phyloP scores from a whole-genome alignment of 306 rosid genomes.

The Cyclanthera cordifolia region DNA sequence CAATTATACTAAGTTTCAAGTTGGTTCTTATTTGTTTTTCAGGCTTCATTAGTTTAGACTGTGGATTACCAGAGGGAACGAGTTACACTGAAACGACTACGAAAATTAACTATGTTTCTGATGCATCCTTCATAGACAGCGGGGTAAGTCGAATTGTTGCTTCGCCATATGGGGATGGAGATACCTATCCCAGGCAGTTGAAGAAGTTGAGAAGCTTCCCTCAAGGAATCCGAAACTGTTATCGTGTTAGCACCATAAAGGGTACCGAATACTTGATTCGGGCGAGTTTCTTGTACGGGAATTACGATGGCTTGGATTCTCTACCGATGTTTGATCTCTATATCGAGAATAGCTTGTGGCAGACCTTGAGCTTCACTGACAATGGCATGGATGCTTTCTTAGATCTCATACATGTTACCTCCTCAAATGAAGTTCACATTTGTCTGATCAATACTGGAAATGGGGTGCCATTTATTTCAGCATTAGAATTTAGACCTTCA shows the following conservation, averaged over 20 bases:
- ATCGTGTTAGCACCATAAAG: slow-evolving; percentile 13
- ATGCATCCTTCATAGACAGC: slow-evolving; percentile 1
- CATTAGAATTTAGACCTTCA: slow-evolving; percentile 13
- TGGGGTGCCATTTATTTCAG: slow-evolving; percentile 17
- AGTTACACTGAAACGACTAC: slow-evolving; percentile 9
- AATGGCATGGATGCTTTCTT: neutral
- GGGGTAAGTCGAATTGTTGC: neutral
- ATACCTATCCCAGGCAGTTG: neutral
- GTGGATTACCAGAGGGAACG: slow-evolving; percentile 15
- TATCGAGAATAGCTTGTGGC: slow-evolving; percentile 15
- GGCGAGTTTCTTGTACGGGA: neutral
- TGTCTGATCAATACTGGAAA: slow-evolving; percentile 8
- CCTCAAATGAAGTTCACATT: neutral
- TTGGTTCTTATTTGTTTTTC: neutral
- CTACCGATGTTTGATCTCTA: slow-evolving; percentile 14
- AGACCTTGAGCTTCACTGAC: neutral
- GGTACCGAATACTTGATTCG: slow-evolving; percentile 16
- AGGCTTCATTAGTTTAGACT: slow-evolving; percentile 32
- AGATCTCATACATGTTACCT: slow-evolving; percentile 13
- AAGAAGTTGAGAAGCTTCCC: slow-evolving; percentile 22
- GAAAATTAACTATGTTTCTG: neutral
- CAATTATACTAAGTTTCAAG: neutral
- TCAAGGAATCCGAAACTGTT: slow-evolving; percentile 25
- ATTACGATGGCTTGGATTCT: slow-evolving; percentile 11
- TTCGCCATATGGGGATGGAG: neutral